Evolutionary conservation across 179 eudicot genomes (phyloP).

Genomic region (Carnegiea gigantea): DNA sequence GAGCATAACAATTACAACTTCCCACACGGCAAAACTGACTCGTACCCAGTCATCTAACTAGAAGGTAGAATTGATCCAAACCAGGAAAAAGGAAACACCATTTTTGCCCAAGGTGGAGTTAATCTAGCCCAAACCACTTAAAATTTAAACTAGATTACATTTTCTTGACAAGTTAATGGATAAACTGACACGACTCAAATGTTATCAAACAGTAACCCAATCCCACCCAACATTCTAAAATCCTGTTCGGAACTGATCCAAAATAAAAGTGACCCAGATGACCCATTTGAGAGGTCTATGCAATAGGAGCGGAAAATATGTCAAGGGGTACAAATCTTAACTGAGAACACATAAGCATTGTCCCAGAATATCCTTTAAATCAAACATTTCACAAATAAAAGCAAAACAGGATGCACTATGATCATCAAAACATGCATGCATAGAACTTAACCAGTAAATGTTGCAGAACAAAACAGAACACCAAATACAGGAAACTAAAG

Average conservation of each 20-base stretch:
- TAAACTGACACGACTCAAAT: not conserved
- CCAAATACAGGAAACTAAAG: not conserved
- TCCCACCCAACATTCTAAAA: not conserved
- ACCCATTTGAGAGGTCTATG: not conserved
- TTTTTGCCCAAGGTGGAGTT: not conserved
- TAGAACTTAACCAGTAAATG: not conserved
- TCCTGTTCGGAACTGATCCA: not conserved
- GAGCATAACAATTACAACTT: not conserved
- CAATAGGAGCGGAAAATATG: not conserved
- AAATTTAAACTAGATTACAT: too few relatives aligned
- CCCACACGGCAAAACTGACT: not conserved
- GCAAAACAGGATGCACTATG: not conserved
- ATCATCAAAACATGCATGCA: not conserved
- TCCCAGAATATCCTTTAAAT: too few relatives aligned
- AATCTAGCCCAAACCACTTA: not conserved
- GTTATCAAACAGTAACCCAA: not conserved
- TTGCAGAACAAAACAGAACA: not conserved
- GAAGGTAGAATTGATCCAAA: not conserved
- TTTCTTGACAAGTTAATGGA: too few relatives aligned
- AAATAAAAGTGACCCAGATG: not conserved
- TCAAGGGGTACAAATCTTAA: not conserved
- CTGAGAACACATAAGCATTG: not conserved
- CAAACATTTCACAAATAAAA: too few relatives aligned
- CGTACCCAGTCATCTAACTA: not conserved
- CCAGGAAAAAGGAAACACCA: not conserved